Conservation (phyloP, 805 yeast species). For the Lachancea meyersii region DNA sequence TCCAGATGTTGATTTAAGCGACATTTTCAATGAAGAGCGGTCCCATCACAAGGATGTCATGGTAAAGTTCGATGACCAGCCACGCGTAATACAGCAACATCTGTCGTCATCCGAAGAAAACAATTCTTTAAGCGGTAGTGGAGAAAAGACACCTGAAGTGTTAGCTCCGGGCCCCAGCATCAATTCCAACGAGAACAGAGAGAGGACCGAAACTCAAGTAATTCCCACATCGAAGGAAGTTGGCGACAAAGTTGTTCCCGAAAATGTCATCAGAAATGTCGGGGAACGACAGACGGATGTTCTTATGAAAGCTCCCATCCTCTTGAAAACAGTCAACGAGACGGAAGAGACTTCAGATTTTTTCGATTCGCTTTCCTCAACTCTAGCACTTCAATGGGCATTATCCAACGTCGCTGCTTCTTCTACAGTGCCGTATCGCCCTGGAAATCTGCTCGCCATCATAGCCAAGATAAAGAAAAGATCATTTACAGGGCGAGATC, state of each 20-base stretch:
- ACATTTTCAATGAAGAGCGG: constrained; percentile 19
- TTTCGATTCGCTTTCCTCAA: background rate
- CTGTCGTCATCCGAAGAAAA: background rate
- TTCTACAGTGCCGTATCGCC: constrained; percentile 5
- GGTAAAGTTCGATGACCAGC: constrained; percentile 27
- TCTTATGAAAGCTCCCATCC: background rate
- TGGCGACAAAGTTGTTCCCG: no score
- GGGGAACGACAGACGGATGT: no score
- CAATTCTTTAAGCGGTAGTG: background rate
- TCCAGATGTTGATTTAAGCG: constrained; percentile 22
- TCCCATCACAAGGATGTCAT: constrained; percentile 14
- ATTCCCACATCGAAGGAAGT: no score
- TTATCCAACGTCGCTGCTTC: background rate
- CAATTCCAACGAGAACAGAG: background rate
- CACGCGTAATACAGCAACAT: constrained; percentile 20
- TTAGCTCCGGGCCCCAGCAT: background rate
- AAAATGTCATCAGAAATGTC: no score
- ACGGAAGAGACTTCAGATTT: background rate
- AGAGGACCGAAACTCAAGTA: no score
- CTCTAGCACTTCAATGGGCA: constrained; percentile 4
- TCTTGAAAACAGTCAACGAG: background rate
- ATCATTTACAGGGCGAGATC: constrained; percentile 26
- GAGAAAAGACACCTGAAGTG: background rate
- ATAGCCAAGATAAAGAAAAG: constrained; percentile 22
- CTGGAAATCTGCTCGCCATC: constrained; percentile 18